Conservation (phyloP, 768 basidiomycete species). For the Gloeopeniophorella convolvens region DNA sequence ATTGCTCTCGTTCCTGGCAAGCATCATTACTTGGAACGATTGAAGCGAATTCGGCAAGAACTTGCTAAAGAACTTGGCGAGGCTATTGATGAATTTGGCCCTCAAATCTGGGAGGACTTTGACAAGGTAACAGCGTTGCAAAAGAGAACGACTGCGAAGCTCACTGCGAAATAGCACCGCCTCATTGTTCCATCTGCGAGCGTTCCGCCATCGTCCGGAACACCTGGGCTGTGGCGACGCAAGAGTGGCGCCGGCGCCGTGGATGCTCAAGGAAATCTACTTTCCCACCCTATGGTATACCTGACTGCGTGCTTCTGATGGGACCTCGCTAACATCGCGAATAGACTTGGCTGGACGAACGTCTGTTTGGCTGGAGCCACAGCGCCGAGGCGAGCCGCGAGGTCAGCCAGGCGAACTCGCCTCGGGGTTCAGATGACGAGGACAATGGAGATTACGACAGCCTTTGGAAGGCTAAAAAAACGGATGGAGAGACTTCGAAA, state of each 20-base stretch:
- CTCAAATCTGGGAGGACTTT: conserved; percentile 81
- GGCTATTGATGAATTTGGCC: conserved; percentile 83
- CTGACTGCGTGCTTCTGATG: conserved; percentile 7
- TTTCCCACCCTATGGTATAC: conserved; percentile 81
- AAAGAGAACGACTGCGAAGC: not conserved
- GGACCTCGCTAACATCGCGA: not conserved
- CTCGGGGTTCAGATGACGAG: conserved; percentile 79
- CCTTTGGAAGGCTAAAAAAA: conserved; percentile 44
- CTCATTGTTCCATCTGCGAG: conserved; percentile 79
- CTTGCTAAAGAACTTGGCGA: conserved; percentile 79
- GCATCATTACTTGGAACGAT: conserved; percentile 65
- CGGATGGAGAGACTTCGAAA: conserved; percentile 1
- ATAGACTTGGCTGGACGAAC: conserved; percentile 83
- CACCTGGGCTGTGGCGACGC: conserved; percentile 68
- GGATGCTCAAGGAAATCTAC: conserved; percentile 72
- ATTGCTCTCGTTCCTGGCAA: conserved; percentile 85
- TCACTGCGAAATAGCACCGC: conserved; percentile 30
- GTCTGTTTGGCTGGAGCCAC: conserved; percentile 83
- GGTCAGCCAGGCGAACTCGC: conserved; percentile 57
- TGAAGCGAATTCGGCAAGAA: conserved; percentile 64
- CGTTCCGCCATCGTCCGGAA: conserved; percentile 70
- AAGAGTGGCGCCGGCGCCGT: conserved; percentile 73
- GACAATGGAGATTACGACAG: conserved; percentile 90
- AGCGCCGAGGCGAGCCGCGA: conserved; percentile 53
- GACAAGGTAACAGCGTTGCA: conserved; percentile 48